Conservation (phyloP, 1,284 basidiomycete species). For the Trichosporon faecale region DNA sequence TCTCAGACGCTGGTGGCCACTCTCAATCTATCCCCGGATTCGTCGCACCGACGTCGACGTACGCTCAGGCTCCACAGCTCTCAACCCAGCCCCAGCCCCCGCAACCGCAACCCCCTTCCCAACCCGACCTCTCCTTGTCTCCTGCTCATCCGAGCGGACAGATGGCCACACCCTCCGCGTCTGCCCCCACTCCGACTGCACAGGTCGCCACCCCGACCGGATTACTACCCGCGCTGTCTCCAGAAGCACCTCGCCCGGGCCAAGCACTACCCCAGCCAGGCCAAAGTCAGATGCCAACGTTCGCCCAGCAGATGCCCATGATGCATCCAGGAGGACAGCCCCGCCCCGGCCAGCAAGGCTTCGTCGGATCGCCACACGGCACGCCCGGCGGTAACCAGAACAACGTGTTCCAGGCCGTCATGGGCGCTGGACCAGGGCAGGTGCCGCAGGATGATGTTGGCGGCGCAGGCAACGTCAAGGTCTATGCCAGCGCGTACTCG, state of each 20-base stretch:
- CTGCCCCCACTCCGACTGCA: neutral
- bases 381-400: slow-evolving; percentile 12
- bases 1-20: neutral
- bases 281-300: slow-evolving; percentile 3
- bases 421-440: slow-evolving; percentile 45
- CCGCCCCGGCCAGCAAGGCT: slow-evolving; percentile 2
- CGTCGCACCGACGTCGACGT: neutral
- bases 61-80: neutral
- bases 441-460: slow-evolving; percentile 32
- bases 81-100: neutral
- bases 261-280: neutral
- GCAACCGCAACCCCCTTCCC: neutral
- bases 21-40: neutral
- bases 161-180: neutral
- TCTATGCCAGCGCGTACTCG: slow-evolving; percentile 52
- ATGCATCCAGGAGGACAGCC: slow-evolving; percentile 7
- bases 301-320: slow-evolving; percentile 6
- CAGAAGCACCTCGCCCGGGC: neutral
- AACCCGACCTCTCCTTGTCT: neutral
- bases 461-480: slow-evolving; percentile 36
- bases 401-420: slow-evolving; percentile 46
- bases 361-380: neutral
- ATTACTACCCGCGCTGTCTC: neutral
- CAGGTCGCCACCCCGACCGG: neutral
- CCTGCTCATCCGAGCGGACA: slow-evolving; percentile 2